Evolutionary conservation across 495 filamentous ascomycete species (phyloP).

Genomic region (Amniculicola lignicola): DNA sequence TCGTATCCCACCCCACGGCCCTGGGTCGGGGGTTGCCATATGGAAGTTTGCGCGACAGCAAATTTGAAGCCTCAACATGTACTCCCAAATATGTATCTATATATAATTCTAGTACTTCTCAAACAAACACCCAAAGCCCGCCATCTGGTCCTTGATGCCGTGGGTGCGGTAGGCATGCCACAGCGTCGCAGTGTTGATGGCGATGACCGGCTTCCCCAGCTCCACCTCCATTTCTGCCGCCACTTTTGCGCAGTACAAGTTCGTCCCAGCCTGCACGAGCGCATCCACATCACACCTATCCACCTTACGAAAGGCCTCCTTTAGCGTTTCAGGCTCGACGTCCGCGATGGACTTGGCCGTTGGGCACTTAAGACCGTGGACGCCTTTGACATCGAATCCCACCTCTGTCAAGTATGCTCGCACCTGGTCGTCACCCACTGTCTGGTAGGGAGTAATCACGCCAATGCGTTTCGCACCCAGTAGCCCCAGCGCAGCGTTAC

Average conservation of each 20-base stretch:
- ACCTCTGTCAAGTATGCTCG: slow-evolving; percentile 8
- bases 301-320: slow-evolving; percentile 16
- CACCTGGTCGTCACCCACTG: slow-evolving; percentile 20
- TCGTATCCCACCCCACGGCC: too few relatives aligned
- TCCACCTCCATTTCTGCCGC: slow-evolving; percentile 19
- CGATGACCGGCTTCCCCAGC: slow-evolving; percentile 19
- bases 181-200: slow-evolving; percentile 18
- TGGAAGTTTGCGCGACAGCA: too few relatives aligned
- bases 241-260: slow-evolving; percentile 19
- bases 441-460: slow-evolving; percentile 22
- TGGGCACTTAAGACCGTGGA: slow-evolving; percentile 18
- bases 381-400: slow-evolving; percentile 2
- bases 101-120: slow-evolving; percentile 12
- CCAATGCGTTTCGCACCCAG: slow-evolving; percentile 16
- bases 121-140: slow-evolving; percentile 16
- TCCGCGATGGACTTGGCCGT: slow-evolving; percentile 18
- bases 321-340: slow-evolving; percentile 12
- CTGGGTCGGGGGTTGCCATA: too few relatives aligned
- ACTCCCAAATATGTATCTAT: too few relatives aligned
- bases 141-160: slow-evolving; percentile 9
- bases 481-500: slow-evolving; percentile 17
- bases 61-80: too few relatives aligned
- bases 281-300: slow-evolving; percentile 10
- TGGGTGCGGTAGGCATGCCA: slow-evolving; percentile 19
- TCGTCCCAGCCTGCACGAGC: slow-evolving; percentile 19